These are phyloP conservation scores for Bassia scoparia DNA, from an alignment of 148 eudicot genomes.

Conservation along the genomic window DNA sequence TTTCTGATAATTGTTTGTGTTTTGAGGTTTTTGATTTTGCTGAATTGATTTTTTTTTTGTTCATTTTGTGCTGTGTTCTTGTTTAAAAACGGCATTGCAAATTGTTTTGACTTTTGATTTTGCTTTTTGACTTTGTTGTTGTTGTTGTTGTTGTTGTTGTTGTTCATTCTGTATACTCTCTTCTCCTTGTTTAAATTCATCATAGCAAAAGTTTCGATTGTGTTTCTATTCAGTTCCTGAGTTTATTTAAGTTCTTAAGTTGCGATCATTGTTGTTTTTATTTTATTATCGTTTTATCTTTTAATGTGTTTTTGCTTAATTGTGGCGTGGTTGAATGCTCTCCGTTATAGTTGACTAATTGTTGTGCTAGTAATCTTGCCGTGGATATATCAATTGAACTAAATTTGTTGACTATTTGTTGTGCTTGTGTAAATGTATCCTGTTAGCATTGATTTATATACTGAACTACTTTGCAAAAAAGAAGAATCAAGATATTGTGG, in stretches of 20 bases:
- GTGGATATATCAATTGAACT: background rate
- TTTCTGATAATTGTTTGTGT: too few species aligned
- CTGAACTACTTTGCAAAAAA: background rate
- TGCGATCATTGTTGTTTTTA: background rate
- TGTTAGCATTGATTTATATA: background rate
- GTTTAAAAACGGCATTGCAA: too few species aligned
- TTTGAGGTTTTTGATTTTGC: too few species aligned
- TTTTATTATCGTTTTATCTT: background rate
- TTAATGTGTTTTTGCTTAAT: too few species aligned
- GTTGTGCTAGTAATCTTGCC: background rate
- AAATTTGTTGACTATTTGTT: background rate
- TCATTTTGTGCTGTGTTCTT: too few species aligned
- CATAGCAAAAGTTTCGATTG: too few species aligned
- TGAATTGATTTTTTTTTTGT: too few species aligned
- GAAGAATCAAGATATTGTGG: background rate
- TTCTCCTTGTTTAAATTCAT: background rate
- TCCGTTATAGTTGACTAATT: background rate
- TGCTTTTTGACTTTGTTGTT: background rate
- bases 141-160: background rate
- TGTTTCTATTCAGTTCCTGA: too few species aligned
- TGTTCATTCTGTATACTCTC: too few species aligned
- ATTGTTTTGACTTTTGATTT: background rate
- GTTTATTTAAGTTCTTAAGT: background rate
- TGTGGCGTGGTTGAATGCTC: background rate
- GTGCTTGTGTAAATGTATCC: background rate